Conservation (phyloP, 352 stramenopile genomes). For the Pythium coloratum region DNA sequence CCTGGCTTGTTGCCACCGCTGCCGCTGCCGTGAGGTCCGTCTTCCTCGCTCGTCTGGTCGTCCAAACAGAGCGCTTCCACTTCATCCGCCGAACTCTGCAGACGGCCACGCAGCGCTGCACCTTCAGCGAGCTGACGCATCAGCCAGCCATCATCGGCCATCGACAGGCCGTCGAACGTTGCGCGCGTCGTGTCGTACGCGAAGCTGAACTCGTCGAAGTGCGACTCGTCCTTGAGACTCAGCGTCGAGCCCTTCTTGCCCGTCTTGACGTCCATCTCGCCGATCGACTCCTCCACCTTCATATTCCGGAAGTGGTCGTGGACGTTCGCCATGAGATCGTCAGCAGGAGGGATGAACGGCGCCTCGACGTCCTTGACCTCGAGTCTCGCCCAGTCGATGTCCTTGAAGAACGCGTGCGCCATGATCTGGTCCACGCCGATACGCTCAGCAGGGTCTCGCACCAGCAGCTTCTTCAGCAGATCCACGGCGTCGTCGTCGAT, state of each 20-base stretch:
- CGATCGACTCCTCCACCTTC: slow-evolving; percentile 84
- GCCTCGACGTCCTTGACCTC: slow-evolving; percentile 80
- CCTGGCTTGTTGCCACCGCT: slow-evolving; percentile 12
- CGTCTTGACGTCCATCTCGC: slow-evolving; percentile 62
- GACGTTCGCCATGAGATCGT: slow-evolving; percentile 87
- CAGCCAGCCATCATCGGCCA: slow-evolving; percentile 84
- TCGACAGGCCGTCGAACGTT: slow-evolving; percentile 76
- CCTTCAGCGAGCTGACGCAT: slow-evolving; percentile 79
- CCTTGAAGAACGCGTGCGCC: slow-evolving; percentile 76
- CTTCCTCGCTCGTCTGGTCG: slow-evolving; percentile 59
- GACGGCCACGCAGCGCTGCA: slow-evolving; percentile 65
- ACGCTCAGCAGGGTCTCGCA: slow-evolving; percentile 69
- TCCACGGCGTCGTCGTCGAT: slow-evolving; percentile 72
- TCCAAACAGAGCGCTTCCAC: slow-evolving; percentile 41
- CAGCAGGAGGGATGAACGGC: slow-evolving; percentile 75
- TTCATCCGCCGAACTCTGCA: slow-evolving; percentile 53
- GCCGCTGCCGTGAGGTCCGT: slow-evolving; percentile 28
- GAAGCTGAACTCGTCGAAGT: slow-evolving; percentile 90
- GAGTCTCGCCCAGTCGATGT: slow-evolving; percentile 64
- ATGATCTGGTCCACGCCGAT: slow-evolving; percentile 29
- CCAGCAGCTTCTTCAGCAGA: slow-evolving; percentile 73
- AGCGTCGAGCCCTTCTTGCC: slow-evolving; percentile 52
- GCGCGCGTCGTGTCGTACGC: slow-evolving; percentile 76
- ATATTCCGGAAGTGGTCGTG: slow-evolving; percentile 89
- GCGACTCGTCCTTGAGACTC: slow-evolving; percentile 53